A percentile compares a stretch with the other conserved stretches of the same genome.
phyloP scores from a whole-genome alignment of 1,139 yeast genomes.

The Suhomyces chickasaworum region DNA sequence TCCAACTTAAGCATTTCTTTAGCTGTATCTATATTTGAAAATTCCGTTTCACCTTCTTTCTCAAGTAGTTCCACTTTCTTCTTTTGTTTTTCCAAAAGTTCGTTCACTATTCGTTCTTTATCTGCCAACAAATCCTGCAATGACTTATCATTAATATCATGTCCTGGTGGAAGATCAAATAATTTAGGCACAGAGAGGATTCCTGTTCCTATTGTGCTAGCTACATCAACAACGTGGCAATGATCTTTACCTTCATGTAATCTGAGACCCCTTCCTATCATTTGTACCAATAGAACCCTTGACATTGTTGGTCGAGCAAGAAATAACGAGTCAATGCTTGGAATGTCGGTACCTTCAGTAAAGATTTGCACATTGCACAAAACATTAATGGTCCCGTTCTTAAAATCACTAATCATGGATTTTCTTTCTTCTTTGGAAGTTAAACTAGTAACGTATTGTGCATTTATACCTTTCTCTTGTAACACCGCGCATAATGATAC shows the following conservation, averaged over 20 bases:
- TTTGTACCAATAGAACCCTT: conserved; percentile 69
- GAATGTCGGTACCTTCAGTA: conserved; percentile 96
- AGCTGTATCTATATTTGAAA: conserved; percentile 15
- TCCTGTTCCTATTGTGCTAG: conserved; percentile 60
- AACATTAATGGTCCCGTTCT: conserved; percentile 64
- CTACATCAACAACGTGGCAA: conserved; percentile 81
- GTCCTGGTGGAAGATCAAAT: conserved; percentile 43
- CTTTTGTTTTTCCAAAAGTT: no score
- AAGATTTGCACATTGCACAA: conserved; percentile 86
- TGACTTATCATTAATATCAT: conserved; percentile 32
- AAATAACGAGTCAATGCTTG: conserved; percentile 80
- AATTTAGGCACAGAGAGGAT: conserved; percentile 64
- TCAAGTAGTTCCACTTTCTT: conserved; percentile 19
- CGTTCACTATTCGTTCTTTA: neutral
- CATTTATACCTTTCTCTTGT: conserved; percentile 61
- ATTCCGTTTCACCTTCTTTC: conserved; percentile 17
- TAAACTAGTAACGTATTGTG: conserved; percentile 72
- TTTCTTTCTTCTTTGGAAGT: conserved; percentile 59
- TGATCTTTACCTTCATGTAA: conserved; percentile 57
- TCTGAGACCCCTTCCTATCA: conserved; percentile 90
- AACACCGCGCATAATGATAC: conserved; percentile 55
- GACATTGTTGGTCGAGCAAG: conserved; percentile 84
- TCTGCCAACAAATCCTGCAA: conserved; percentile 22
- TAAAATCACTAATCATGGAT: conserved; percentile 58
- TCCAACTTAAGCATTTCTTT: conserved; percentile 6